A percentile compares a stretch with the other conserved stretches of the same genome.
These are phyloP conservation scores for Diplodia mutila DNA, from an alignment of 2,329 filamentous ascomycete genomes.

Conservation along the genomic window DNA sequence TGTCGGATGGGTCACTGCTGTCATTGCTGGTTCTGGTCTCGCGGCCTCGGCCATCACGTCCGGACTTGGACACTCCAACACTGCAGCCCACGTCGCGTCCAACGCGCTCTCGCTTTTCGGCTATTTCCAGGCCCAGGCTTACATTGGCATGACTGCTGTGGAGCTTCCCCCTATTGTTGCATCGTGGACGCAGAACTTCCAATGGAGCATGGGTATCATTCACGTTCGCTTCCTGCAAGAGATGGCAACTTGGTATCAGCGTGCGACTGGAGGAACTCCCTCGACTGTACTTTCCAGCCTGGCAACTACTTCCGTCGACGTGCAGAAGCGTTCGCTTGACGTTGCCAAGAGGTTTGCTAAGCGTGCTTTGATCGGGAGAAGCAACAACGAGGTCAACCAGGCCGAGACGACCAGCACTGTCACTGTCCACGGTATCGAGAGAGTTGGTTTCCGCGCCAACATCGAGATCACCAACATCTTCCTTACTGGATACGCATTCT, in stretches of 20 bases:
- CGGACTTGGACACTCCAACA: conserved; percentile 88
- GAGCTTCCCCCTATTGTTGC: conserved; percentile 83
- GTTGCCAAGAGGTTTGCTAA: conserved; percentile 34
- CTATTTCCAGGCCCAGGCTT: conserved; percentile 93
- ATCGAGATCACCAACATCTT: conserved; percentile 94
- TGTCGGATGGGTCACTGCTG: conserved; percentile 86
- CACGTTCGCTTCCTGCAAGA: conserved; percentile 82
- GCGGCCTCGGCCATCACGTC: conserved; percentile 86
- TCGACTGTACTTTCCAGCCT: conserved; percentile 77
- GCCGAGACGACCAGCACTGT: conserved; percentile 42
- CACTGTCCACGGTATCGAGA: conserved; percentile 78
- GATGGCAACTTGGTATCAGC: conserved; percentile 94
- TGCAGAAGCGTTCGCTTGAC: conserved; percentile 68
- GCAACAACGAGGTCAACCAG: conserved; percentile 32
- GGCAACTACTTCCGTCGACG: conserved; percentile 76
- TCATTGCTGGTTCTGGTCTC: conserved; percentile 83
- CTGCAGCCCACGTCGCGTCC: conserved; percentile 89
- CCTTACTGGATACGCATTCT: conserved; percentile 87
- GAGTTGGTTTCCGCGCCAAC: conserved; percentile 80
- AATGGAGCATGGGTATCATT: conserved; percentile 98
- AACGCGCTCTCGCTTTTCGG: conserved; percentile 92
- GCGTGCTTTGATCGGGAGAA: conserved; percentile 31
- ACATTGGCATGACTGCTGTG: conserved; percentile 83
- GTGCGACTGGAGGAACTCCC: conserved; percentile 84
- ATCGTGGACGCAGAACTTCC: conserved; percentile 96